These are phyloP conservation scores for Solanum chaucha DNA, from an alignment of 257 asterid species.

Conservation along the genomic window DNA sequence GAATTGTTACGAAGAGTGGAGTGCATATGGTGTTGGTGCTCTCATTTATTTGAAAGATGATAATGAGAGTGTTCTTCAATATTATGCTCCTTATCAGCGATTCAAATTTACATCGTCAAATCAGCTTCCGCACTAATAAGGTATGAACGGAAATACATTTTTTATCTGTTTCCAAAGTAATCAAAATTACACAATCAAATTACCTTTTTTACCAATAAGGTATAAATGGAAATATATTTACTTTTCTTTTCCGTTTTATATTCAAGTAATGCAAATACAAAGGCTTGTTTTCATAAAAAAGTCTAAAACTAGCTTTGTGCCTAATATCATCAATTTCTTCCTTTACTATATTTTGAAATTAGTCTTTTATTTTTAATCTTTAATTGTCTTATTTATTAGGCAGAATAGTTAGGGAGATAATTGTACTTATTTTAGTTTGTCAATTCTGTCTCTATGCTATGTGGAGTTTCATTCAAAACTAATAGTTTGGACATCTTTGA, in stretches of 20 bases:
- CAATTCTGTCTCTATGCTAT: neutral
- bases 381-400: neutral
- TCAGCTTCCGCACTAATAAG: neutral
- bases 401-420: neutral
- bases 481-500: neutral
- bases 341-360: neutral
- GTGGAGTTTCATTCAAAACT: neutral
- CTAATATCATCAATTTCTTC: neutral
- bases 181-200: constrained; percentile 8
- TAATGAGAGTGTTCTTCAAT: constrained; percentile 1
- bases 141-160: neutral
- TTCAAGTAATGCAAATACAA: neutral
- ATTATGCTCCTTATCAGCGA: constrained; percentile 16
- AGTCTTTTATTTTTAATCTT: neutral
- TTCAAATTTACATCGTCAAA: constrained; percentile 11
- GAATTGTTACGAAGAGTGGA: constrained; percentile 20
- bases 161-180: neutral
- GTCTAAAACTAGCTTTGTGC: neutral
- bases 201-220: neutral
- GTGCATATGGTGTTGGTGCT: constrained; percentile 18
- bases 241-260: neutral
- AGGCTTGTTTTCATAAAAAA: neutral
- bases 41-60: neutral
- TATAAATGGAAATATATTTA: neutral
- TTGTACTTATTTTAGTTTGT: neutral